These are phyloP conservation scores for Xylariaceae sp. DNA, from an alignment of 2,329 filamentous ascomycete genomes.

Conservation along the genomic window DNA sequence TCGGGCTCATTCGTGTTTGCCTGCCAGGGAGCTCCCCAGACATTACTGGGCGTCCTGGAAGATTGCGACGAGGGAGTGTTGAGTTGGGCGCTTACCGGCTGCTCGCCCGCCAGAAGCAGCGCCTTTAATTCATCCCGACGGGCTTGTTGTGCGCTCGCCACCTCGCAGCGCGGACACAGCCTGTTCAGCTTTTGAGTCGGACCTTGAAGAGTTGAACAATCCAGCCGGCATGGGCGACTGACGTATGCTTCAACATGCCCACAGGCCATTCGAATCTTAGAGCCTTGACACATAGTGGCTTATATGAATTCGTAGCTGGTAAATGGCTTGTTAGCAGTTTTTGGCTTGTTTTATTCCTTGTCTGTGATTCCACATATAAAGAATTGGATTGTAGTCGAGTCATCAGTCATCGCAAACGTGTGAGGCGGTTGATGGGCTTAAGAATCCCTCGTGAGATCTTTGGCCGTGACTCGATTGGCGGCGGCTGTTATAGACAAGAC, in stretches of 20 bases:
- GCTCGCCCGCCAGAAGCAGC: not conserved
- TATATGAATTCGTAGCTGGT: not conserved
- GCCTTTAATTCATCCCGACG: not conserved
- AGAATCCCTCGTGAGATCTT: not conserved
- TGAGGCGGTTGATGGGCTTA: not conserved
- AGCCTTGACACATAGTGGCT: conserved; percentile 25
- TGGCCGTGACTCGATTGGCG: not conserved
- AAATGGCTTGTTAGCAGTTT: not conserved
- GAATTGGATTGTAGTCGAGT: not conserved
- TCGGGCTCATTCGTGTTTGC: not conserved
- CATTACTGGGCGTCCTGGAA: not conserved
- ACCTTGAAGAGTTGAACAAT: conserved; percentile 1
- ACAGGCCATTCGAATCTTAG: conserved; percentile 24
- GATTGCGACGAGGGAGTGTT: not conserved
- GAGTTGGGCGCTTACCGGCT: not conserved
- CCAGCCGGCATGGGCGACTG: conserved; percentile 10
- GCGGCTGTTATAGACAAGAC: not conserved
- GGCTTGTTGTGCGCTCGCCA: conserved; percentile 11
- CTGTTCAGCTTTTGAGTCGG: conserved; percentile 28
- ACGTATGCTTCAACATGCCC: conserved; percentile 24
- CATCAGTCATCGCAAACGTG: not conserved
- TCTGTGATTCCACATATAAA: too few species aligned
- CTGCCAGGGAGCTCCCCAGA: not conserved
- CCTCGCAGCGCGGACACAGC: conserved; percentile 36
- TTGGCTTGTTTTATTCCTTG: not conserved